A percentile compares a stretch with the other conserved stretches of the same genome.
phyloP scores from a whole-genome alignment of 1,284 basidiomycete genomes.

The Fistulinella staudtii region DNA sequence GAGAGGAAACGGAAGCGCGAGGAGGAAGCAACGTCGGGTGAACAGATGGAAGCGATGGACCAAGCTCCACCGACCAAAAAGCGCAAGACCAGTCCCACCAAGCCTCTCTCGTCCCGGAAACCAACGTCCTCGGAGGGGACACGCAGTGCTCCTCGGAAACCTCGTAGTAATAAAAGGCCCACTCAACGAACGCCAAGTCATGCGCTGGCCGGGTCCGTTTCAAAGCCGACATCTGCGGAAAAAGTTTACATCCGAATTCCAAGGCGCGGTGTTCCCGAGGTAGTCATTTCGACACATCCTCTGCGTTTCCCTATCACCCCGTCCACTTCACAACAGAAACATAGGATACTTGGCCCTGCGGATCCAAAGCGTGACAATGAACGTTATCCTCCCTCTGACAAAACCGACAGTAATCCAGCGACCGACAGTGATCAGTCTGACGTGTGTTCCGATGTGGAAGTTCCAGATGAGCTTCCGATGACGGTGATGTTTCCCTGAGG shows the following conservation, averaged over 20 bases:
- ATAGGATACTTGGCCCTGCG: slow-evolving; percentile 14
- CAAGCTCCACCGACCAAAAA: slow-evolving; percentile 23
- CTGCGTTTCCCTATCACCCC: slow-evolving; percentile 20
- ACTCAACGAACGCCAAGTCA: slow-evolving; percentile 17
- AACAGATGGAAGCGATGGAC: slow-evolving; percentile 12
- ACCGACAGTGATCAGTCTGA: slow-evolving; percentile 29
- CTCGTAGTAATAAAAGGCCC: slow-evolving; percentile 21
- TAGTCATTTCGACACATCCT: slow-evolving; percentile 16
- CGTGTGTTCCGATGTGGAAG: slow-evolving; percentile 19
- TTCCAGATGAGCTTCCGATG: slow-evolving; percentile 25
- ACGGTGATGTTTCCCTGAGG: not conserved
- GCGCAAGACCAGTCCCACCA: slow-evolving; percentile 21
- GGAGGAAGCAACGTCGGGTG: slow-evolving; percentile 29
- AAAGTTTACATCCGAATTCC: slow-evolving; percentile 28
- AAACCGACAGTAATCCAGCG: slow-evolving; percentile 14
- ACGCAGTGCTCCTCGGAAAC: slow-evolving; percentile 29
- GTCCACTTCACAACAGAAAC: slow-evolving; percentile 22
- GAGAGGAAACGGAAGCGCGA: slow-evolving; percentile 53
- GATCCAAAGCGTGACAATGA: slow-evolving; percentile 13
- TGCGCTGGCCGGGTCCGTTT: slow-evolving; percentile 13
- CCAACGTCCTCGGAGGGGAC: slow-evolving; percentile 25
- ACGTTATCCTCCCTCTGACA: slow-evolving; percentile 24
- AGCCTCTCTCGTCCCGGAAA: slow-evolving; percentile 19
- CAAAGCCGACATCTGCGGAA: slow-evolving; percentile 22
- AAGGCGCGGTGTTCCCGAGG: slow-evolving; percentile 17